Evolutionary conservation across 2,329 filamentous ascomycete genomes (phyloP), one percentile per base, ranked within the genome.

Genomic region (Sphaerulina populicola): DNA sequence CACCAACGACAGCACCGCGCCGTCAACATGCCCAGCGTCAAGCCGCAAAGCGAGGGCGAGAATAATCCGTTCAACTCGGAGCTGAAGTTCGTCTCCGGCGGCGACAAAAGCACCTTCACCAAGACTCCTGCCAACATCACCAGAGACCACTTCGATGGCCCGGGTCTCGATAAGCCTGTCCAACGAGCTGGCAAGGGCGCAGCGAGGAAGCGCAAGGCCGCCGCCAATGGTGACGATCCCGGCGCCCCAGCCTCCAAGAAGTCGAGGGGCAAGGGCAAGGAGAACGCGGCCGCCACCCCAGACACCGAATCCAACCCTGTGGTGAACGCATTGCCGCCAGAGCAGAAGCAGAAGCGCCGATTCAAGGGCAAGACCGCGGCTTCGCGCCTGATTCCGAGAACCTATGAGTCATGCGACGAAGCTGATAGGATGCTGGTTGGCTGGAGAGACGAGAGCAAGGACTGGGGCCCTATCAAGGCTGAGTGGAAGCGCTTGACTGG

Each of bases 401-500:
- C 47, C 11, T 58, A 59, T 36, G 61, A 62, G 4, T 63, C 66
- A 27, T 65, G 63, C 54, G 52, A 55, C 31, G 55, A 58, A 8
- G 57, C 57, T 2, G 66, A 68, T 51, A 58, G 59, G 31, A 53
- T 57, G 27, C 53, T 68, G 27, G 47, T 68, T 44, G 53, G 52
- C 33, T 54, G 60, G 60, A 58, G 64, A 31, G 61, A 66, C 29
- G 56, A 47, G 37, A 58, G 58, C 6, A 41, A 39, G 2, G 52
- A 57, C 21, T 68, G 66, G 66, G 47, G 53, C 10, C 51, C 57
- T 6, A 64, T 67, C 46, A 59, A 60, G 18, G 44, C 42, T 4
- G 46, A 47, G 35, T 67, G 62, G 56, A 55, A 56, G 21, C 57
- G 61, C 27, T 27, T 64, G 33, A 70, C 68, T 1, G 68, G 68